phyloP scores from a whole-genome alignment of 2,329 filamentous ascomycete species.

The Colletotrichum agaves region DNA sequence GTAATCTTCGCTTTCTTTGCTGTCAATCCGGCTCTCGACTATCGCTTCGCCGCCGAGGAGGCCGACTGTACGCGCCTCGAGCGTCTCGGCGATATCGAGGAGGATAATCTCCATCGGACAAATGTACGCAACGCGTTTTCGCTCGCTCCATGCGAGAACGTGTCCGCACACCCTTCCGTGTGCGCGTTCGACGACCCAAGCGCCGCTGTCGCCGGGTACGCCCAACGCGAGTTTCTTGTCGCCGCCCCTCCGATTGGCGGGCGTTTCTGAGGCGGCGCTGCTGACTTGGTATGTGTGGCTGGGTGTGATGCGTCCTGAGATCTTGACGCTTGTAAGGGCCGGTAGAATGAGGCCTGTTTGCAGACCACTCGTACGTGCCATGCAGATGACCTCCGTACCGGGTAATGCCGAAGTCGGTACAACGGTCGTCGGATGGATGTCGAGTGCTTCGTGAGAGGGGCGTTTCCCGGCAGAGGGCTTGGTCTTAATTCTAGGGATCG shows the following conservation, averaged over 20 bases:
- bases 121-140: constrained; percentile 87
- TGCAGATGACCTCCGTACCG: constrained; percentile 84
- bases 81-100: constrained; percentile 82
- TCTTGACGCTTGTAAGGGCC: constrained; percentile 84
- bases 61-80: constrained; percentile 76
- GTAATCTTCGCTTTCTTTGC: constrained; percentile 27
- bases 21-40: constrained; percentile 44
- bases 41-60: constrained; percentile 71
- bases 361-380: constrained; percentile 86
- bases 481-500: constrained; percentile 61
- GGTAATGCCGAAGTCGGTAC: constrained; percentile 72
- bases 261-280: constrained; percentile 44
- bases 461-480: constrained; percentile 22
- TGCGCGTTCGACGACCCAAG: constrained; percentile 87
- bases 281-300: constrained; percentile 75
- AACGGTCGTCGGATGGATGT: constrained; percentile 66
- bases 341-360: constrained; percentile 82
- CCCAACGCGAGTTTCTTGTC: constrained; percentile 57
- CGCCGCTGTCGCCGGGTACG: constrained; percentile 89
- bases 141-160: constrained; percentile 86
- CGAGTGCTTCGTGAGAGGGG: constrained; percentile 44
- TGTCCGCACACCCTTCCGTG: constrained; percentile 88
- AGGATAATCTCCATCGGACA: constrained; percentile 94
- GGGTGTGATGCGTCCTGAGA: constrained; percentile 84
- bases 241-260: constrained; percentile 24